Conservation (phyloP, 495 filamentous ascomycete species). For the Penicillium odoratum region DNA sequence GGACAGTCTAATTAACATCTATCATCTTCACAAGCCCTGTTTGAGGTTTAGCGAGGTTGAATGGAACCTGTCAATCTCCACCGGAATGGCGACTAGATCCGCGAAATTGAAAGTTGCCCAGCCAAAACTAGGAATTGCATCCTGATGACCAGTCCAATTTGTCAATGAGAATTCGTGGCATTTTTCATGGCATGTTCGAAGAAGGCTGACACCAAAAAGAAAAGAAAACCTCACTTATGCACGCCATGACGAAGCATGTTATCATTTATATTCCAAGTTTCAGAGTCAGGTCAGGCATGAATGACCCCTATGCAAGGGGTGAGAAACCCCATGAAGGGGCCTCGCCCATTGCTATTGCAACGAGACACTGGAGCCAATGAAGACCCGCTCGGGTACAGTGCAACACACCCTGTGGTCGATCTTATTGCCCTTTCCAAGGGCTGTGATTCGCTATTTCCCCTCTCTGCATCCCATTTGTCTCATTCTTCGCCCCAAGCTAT, state of each 20-base stretch:
- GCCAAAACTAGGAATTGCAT: not conserved
- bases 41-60: not conserved
- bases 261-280: constrained; percentile 25
- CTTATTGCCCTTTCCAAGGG: constrained; percentile 29
- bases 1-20: constrained; percentile 2
- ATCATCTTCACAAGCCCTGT: not conserved
- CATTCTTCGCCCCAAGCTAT: constrained; percentile 26
- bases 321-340: constrained; percentile 17
- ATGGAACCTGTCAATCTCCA: constrained; percentile 3
- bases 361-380: constrained; percentile 33
- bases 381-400: constrained; percentile 24
- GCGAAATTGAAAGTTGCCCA: not conserved
- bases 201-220: not conserved
- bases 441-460: constrained; percentile 26
- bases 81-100: not conserved
- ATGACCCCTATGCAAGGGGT: constrained; percentile 27
- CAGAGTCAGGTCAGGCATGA: constrained; percentile 25
- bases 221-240: not conserved
- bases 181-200: not conserved
- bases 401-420: constrained; percentile 24
- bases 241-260: constrained; percentile 25
- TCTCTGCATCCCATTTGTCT: constrained; percentile 31
- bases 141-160: constrained; percentile 1
- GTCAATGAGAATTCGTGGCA: not conserved
- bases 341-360: constrained; percentile 26